These are phyloP conservation scores for Pythium aphanidermatum DNA, from an alignment of 352 stramenopile genomes.

Conservation along the genomic window DNA sequence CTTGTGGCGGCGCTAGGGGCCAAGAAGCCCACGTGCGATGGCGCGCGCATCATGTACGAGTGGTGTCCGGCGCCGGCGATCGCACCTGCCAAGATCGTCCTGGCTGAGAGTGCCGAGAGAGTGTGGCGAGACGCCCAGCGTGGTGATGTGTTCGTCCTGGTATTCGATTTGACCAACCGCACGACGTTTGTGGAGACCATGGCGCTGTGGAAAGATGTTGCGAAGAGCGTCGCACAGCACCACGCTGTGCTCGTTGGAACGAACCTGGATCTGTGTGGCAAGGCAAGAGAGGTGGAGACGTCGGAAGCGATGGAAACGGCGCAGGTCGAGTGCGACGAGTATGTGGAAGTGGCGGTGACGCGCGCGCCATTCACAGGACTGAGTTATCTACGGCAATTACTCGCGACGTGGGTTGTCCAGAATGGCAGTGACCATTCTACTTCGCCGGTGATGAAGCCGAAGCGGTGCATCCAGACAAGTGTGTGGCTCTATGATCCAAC, in stretches of 20 bases:
- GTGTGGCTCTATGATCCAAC: conserved; percentile 66
- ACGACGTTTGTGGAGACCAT: conserved; percentile 39
- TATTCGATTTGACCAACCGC: conserved; percentile 44
- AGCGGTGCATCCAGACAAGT: conserved; percentile 27
- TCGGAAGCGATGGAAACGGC: conserved; percentile 37
- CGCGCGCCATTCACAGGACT: conserved; percentile 21
- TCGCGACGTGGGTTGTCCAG: conserved; percentile 17
- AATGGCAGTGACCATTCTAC: conserved; percentile 7
- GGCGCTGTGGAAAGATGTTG: conserved; percentile 18
- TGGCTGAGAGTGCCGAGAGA: background rate
- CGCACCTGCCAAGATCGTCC: conserved; percentile 1
- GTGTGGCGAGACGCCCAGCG: conserved; percentile 3
- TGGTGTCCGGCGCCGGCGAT: background rate
- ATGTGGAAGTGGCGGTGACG: conserved; percentile 39
- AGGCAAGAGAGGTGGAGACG: conserved; percentile 30
- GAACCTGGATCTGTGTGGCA: conserved; percentile 33
- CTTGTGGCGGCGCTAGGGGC: conserved; percentile 46
- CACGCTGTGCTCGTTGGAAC: conserved; percentile 37
- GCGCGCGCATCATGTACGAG: too few relatives aligned
- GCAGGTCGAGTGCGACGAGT: conserved; percentile 44
- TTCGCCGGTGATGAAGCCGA: conserved; percentile 17
- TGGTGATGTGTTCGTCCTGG: conserved; percentile 31
- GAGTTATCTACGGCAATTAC: conserved; percentile 16
- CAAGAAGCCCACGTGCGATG: background rate
- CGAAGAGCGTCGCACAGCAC: background rate